Evolutionary conservation across 2,329 filamentous ascomycete species (phyloP).

Genomic region (Ceratocystiopsis minuta): DNA sequence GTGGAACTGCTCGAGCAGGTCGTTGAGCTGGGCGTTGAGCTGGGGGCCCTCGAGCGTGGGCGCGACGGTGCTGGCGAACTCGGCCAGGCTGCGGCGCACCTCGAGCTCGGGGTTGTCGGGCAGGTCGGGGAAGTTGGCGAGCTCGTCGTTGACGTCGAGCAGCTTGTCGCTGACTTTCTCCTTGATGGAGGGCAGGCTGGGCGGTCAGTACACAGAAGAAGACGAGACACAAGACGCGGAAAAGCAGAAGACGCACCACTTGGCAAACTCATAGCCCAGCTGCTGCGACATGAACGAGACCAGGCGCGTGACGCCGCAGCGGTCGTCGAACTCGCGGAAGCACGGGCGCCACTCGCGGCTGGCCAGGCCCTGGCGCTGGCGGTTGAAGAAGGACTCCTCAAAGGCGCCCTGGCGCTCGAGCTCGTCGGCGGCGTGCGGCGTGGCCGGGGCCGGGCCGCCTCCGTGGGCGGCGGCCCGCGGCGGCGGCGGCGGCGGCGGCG

Average conservation of each 20-base stretch:
- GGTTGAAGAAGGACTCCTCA: conserved; percentile 34
- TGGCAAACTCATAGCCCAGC: conserved; percentile 34
- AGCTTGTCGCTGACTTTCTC: conserved; percentile 33
- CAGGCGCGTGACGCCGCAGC: conserved; percentile 35
- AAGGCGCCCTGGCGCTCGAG: conserved; percentile 32
- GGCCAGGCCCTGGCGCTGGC: conserved; percentile 10
- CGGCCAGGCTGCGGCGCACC: conserved; percentile 39
- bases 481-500: neutral
- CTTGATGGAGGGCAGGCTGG: conserved; percentile 22
- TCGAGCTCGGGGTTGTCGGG: conserved; percentile 49
- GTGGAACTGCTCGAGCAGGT: conserved; percentile 32
- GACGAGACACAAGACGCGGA: too few relatives aligned
- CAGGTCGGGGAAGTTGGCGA: conserved; percentile 45
- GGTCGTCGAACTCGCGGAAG: conserved; percentile 28
- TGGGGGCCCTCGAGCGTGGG: conserved; percentile 28
- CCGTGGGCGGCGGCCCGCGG: too few relatives aligned
- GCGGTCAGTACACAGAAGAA: neutral
- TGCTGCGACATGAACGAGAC: conserved; percentile 33
- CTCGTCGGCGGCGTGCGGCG: conserved; percentile 19
- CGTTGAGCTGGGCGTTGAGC: conserved; percentile 27
- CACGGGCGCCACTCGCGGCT: conserved; percentile 27
- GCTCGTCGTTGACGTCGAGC: conserved; percentile 30
- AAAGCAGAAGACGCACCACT: conserved; percentile 20
- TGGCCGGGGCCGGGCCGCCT: too few relatives aligned
- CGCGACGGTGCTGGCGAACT: conserved; percentile 36